A percentile compares a stretch with the other conserved stretches of the same genome.
Evolutionary conservation across 2,329 filamentous ascomycete species (phyloP).

Genomic region (Tolypocladium nubicola): DNA sequence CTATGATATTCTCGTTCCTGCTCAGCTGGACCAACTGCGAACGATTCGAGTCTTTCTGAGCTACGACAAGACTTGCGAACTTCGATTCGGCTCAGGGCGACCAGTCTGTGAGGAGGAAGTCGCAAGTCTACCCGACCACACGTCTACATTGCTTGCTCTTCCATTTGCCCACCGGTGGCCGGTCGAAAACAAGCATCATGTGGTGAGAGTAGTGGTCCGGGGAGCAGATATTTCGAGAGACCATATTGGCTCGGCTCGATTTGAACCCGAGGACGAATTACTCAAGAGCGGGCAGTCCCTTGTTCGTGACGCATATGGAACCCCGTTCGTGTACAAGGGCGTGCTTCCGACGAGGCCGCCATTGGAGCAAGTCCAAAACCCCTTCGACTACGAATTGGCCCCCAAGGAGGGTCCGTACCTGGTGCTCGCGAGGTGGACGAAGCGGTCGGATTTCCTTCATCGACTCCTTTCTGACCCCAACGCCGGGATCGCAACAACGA

Average conservation of each 20-base stretch:
- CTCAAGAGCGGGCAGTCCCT: constrained; percentile 17
- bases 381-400: constrained; percentile 24
- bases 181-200: constrained; percentile 26
- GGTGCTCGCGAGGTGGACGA: constrained; percentile 37
- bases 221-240: constrained; percentile 14
- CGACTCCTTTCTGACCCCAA: constrained; percentile 7
- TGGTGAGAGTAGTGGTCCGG: constrained; percentile 29
- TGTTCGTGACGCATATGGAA: constrained; percentile 24
- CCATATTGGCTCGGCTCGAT: constrained; percentile 18
- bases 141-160: constrained; percentile 31
- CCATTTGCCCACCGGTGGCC: constrained; percentile 37
- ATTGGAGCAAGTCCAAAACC: constrained; percentile 24
- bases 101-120: constrained; percentile 10
- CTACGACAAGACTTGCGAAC: constrained; percentile 19
- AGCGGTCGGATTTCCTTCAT: constrained; percentile 50
- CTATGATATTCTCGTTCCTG: constrained; percentile 34
- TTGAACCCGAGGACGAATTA: constrained; percentile 14
- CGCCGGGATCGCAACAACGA: constrained; percentile 20
- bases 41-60: constrained; percentile 31
- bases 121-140: constrained; percentile 27
- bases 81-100: constrained; percentile 11
- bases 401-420: constrained; percentile 39
- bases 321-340: constrained; percentile 30
- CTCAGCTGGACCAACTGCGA: constrained; percentile 24
- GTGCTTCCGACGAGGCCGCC: constrained; percentile 34